phyloP scores from a whole-genome alignment of 768 basidiomycete genomes.

The Pleurotus cornucopiae region DNA sequence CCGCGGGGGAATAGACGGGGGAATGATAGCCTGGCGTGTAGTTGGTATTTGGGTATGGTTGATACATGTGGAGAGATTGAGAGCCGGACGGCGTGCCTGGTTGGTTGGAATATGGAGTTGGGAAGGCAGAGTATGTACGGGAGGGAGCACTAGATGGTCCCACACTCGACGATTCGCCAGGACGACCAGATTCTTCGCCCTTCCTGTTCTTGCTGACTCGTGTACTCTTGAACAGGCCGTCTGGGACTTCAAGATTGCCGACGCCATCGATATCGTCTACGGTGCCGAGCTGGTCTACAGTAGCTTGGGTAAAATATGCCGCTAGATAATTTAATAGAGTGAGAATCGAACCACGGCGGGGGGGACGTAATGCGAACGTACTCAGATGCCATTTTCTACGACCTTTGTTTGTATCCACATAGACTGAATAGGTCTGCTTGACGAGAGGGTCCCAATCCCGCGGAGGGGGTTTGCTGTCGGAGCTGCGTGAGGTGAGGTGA shows the following conservation, averaged over 20 bases:
- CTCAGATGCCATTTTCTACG: conserved; percentile 82
- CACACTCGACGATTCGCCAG: conserved; percentile 22
- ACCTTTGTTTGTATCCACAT: conserved; percentile 61
- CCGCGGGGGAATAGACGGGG: conserved; percentile 16
- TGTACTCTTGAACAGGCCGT: conserved; percentile 67
- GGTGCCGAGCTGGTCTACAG: conserved; percentile 65
- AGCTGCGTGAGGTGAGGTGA: conserved; percentile 6
- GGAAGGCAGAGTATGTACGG: conserved; percentile 39
- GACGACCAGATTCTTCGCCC: conserved; percentile 30
- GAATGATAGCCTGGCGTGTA: conserved; percentile 15
- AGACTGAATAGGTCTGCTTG: conserved; percentile 84
- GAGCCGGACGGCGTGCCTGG: conserved; percentile 18
- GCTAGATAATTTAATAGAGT: conserved; percentile 34
- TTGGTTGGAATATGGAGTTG: conserved; percentile 14
- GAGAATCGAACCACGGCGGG: background rate
- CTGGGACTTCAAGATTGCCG: conserved; percentile 58
- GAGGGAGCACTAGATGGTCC: conserved; percentile 18
- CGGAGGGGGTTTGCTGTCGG: conserved; percentile 45
- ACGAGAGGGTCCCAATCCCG: conserved; percentile 67
- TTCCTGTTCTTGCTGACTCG: conserved; percentile 50
- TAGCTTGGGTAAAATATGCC: conserved; percentile 78
- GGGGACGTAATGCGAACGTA: conserved; percentile 28
- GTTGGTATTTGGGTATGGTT: conserved; percentile 30
- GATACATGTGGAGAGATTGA: conserved; percentile 35
- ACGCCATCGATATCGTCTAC: conserved; percentile 65